Conservation (phyloP, 805 yeast genomes). For the Wickerhamomyces bovis region DNA sequence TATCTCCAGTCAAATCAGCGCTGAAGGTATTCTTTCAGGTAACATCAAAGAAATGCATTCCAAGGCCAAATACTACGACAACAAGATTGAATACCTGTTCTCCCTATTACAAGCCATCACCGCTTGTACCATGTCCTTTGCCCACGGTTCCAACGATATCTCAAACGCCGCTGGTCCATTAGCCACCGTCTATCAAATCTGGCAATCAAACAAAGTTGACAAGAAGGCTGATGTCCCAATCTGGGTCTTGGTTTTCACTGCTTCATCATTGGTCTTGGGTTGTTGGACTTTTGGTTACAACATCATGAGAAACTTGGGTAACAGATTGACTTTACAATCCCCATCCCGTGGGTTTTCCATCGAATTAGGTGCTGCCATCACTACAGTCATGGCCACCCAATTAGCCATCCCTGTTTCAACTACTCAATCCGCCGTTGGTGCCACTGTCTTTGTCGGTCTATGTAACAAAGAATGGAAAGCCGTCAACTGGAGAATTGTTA, state of each 20-base stretch:
- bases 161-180: constrained; percentile 76
- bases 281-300: constrained; percentile 67
- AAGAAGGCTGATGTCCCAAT: constrained; percentile 54
- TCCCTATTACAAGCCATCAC: constrained; percentile 66
- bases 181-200: constrained; percentile 55
- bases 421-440: constrained; percentile 75
- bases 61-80: constrained; percentile 60
- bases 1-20: constrained; percentile 39
- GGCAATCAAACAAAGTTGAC: constrained; percentile 44
- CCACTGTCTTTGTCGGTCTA: constrained; percentile 69
- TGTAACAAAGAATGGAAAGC: constrained; percentile 59
- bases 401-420: constrained; percentile 69
- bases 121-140: constrained; percentile 75
- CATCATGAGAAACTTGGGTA: constrained; percentile 66
- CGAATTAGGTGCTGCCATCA: constrained; percentile 73
- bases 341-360: constrained; percentile 75
- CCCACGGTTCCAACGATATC: constrained; percentile 79
- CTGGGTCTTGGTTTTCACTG: constrained; percentile 68
- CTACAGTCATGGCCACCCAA: constrained; percentile 71
- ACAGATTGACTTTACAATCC: constrained; percentile 66
- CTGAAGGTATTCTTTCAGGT: constrained; percentile 36
- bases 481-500: constrained; percentile 73
- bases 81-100: constrained; percentile 62
- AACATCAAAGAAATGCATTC: constrained; percentile 46
- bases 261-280: constrained; percentile 61